phyloP scores from a whole-genome alignment of 495 filamentous ascomycete genomes.

The Lophiostoma macrostomum region DNA sequence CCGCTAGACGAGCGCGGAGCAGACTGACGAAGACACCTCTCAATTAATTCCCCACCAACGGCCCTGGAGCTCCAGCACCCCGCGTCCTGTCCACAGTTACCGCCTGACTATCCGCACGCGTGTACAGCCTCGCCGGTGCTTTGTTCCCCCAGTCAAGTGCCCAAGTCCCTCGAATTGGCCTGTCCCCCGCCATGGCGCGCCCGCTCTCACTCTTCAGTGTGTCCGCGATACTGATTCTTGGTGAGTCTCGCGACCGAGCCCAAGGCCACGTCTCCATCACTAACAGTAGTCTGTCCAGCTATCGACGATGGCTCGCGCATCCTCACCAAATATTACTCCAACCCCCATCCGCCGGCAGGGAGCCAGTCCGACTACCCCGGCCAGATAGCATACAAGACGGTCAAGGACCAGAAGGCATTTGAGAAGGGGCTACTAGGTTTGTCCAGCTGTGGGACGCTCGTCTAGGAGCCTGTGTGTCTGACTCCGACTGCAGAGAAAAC shows the following conservation, averaged over 20 bases:
- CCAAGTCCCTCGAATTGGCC: not conserved
- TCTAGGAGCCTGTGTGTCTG: not conserved
- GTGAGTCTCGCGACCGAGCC: not conserved
- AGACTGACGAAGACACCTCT: not conserved
- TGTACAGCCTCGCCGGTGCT: no score
- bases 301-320: slow-evolving; percentile 78
- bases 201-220: slow-evolving; percentile 32
- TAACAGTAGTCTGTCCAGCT: slow-evolving; percentile 50
- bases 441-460: not conserved
- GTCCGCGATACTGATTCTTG: slow-evolving; percentile 63
- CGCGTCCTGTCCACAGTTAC: no score
- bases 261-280: no score
- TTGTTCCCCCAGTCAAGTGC: no score
- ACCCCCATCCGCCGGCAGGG: slow-evolving; percentile 66
- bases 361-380: slow-evolving; percentile 56
- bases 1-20: slow-evolving; percentile 1
- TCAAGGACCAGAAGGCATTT: slow-evolving; percentile 91
- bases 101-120: no score
- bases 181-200: slow-evolving; percentile 14
- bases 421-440: slow-evolving; percentile 78
- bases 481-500: slow-evolving; percentile 67
- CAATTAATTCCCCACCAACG: not conserved
- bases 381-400: slow-evolving; percentile 77
- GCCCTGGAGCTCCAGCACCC: no score
- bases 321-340: slow-evolving; percentile 91